These are phyloP conservation scores for Fusarium bulbicola DNA, from an alignment of 2,329 filamentous ascomycete genomes.

Conservation along the genomic window DNA sequence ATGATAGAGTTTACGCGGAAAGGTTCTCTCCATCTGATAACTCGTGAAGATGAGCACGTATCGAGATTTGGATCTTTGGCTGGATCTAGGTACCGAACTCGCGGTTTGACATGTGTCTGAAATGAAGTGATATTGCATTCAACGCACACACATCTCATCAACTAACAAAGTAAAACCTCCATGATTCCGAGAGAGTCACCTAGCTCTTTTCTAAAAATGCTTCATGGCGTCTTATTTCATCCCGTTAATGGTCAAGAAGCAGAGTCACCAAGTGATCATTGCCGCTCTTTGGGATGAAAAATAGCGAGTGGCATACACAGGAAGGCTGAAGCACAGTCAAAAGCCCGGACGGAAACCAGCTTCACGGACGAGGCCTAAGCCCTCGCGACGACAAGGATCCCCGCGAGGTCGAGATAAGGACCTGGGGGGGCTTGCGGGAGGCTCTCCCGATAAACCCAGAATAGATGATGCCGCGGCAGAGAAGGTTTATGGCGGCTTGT, in stretches of 20 bases:
- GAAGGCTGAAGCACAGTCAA: not conserved
- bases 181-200: not conserved
- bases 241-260: not conserved
- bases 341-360: not conserved
- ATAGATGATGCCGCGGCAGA: conserved; percentile 4
- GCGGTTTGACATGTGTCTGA: not conserved
- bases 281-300: conserved; percentile 1
- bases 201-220: not conserved
- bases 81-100: not conserved
- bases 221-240: not conserved
- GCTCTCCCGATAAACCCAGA: conserved; percentile 5
- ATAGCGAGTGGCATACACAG: conserved; percentile 2
- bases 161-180: not conserved
- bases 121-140: not conserved
- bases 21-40: not conserved
- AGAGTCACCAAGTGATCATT: conserved; percentile 16
- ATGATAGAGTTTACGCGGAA: not conserved
- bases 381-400: not conserved
- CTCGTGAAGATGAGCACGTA: not conserved
- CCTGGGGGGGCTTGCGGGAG: conserved; percentile 1
- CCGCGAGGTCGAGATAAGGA: conserved; percentile 8
- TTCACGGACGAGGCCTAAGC: conserved; percentile 14
- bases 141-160: not conserved
- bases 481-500: not conserved
- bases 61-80: not conserved